These are phyloP conservation scores for Coix lacrymajobi DNA, from an alignment of 176 grass and related monocot species.

Conservation along the genomic window DNA sequence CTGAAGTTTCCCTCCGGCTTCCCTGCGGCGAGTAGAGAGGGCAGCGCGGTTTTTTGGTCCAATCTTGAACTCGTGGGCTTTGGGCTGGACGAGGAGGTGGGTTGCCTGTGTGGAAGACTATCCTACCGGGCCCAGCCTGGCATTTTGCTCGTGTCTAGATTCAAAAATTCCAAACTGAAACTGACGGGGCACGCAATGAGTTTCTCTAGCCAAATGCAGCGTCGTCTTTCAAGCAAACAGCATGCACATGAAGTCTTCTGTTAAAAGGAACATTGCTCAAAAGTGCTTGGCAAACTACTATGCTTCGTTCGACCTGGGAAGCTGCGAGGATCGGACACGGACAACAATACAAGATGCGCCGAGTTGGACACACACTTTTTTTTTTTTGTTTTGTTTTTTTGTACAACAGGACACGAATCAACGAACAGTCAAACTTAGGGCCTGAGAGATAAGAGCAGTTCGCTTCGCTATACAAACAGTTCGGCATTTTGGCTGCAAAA, in stretches of 20 bases:
- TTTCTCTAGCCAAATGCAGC: background rate
- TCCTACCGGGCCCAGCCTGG: background rate
- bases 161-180: background rate
- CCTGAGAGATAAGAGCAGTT: background rate
- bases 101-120: background rate
- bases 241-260: background rate
- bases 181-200: background rate
- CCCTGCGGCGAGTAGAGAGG: background rate
- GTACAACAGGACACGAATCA: background rate
- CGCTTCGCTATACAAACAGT: slow-evolving; percentile 27
- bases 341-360: background rate
- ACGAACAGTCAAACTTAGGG: background rate
- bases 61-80: background rate
- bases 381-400: background rate
- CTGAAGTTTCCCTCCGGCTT: too few species aligned
- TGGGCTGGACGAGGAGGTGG: background rate
- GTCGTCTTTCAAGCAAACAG: background rate
- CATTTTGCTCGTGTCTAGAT: background rate
- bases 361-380: background rate
- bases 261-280: background rate
- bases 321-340: background rate
- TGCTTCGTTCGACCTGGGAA: background rate
- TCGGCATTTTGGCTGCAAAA: background rate
- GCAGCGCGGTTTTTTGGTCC: background rate
- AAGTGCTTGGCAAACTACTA: background rate